phyloP scores from a whole-genome alignment of 2,329 filamentous ascomycete genomes.

The Curvularia sp. region DNA sequence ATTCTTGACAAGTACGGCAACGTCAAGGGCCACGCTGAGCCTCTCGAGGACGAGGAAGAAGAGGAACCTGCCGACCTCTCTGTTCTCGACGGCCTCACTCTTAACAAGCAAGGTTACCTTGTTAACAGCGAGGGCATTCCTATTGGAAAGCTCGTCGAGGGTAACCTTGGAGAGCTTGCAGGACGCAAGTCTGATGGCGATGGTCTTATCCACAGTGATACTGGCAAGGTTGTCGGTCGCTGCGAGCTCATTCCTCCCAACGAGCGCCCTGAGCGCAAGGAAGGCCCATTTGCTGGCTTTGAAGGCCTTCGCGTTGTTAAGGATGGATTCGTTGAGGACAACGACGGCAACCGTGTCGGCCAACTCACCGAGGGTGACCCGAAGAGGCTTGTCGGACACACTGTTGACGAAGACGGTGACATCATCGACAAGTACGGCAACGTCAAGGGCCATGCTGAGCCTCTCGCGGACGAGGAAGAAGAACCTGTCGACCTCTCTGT shows the following conservation, averaged over 20 bases:
- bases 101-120: constrained; percentile 67
- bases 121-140: constrained; percentile 62
- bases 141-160: constrained; percentile 64
- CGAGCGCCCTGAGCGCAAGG: constrained; percentile 63
- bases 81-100: constrained; percentile 60
- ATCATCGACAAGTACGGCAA: constrained; percentile 78
- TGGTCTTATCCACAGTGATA: constrained; percentile 64
- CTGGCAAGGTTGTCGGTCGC: constrained; percentile 63
- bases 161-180: constrained; percentile 63
- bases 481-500: constrained; percentile 59
- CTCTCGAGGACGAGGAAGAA: constrained; percentile 57
- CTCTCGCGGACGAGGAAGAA: constrained; percentile 57
- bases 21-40: constrained; percentile 67
- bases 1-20: constrained; percentile 69
- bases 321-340: constrained; percentile 76
- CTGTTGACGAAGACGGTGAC: constrained; percentile 83
- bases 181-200: constrained; percentile 64
- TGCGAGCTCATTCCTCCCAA: constrained; percentile 65
- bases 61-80: constrained; percentile 58
- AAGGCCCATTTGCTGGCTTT: constrained; percentile 74
- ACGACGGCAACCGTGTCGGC: constrained; percentile 79
- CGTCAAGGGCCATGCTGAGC: constrained; percentile 66
- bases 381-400: constrained; percentile 74
- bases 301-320: constrained; percentile 70
- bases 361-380: constrained; percentile 73